A percentile compares a stretch with the other conserved stretches of the same genome.
Conservation (phyloP, 83 land plant species). For the Diphasiastrum complanatum region DNA sequence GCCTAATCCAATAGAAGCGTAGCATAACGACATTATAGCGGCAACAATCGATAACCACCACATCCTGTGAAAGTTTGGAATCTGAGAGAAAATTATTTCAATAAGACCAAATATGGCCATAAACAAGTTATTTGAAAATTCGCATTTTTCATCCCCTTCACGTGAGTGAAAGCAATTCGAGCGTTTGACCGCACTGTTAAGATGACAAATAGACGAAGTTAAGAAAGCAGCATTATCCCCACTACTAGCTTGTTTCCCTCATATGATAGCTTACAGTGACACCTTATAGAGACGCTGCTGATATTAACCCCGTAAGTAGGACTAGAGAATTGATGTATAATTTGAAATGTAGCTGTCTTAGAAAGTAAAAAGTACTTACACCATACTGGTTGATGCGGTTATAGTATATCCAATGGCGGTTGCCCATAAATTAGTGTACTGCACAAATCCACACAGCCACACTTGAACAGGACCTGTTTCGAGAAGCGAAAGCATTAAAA, state of each 20-base stretch:
- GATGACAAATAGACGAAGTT: no score
- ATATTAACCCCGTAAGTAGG: no score
- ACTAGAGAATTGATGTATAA: no score
- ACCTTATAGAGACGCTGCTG: no score
- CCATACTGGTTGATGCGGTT: constrained; percentile 12
- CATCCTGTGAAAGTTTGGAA: neutral
- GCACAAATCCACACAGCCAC: constrained; percentile 12
- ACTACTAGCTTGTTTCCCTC: no score
- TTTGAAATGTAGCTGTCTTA: no score
- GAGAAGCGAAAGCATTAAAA: no score
- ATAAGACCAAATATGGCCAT: neutral
- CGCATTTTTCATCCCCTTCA: no score
- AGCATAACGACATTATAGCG: neutral
- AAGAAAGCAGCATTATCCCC: no score
- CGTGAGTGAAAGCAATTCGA: no score
- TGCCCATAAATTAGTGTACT: constrained; percentile 3
- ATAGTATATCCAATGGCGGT: constrained; percentile 14
- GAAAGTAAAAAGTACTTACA: constrained; percentile 5
- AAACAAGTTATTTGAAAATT: neutral
- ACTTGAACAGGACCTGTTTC: neutral
- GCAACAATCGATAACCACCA: constrained; percentile 6
- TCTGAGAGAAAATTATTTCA: constrained; percentile 1
- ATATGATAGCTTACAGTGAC: no score
- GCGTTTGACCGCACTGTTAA: no score
- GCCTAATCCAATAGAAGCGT: neutral